These are phyloP conservation scores for Penicillium lividum DNA, from an alignment of 495 filamentous ascomycete species.

Conservation along the genomic window DNA sequence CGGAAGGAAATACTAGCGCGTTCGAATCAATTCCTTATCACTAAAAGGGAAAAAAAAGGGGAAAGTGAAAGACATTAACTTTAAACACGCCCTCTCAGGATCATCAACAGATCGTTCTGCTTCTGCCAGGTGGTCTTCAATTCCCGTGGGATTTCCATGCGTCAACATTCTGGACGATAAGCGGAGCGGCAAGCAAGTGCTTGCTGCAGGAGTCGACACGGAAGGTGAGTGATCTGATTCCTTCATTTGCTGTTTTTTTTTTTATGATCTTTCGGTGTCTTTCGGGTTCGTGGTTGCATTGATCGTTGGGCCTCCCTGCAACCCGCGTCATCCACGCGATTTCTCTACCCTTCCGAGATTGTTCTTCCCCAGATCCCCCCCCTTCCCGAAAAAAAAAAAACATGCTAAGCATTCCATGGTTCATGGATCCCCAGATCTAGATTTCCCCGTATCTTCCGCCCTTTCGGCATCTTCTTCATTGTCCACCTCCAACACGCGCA, in stretches of 20 bases:
- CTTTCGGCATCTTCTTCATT: slow-evolving; percentile 41
- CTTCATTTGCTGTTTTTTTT: slow-evolving; percentile 13
- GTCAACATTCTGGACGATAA: slow-evolving; percentile 56
- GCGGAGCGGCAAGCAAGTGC: slow-evolving; percentile 56
- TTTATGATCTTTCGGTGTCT: not conserved
- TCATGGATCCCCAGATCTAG: slow-evolving; percentile 38
- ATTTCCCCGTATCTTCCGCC: slow-evolving; percentile 43
- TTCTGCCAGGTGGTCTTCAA: slow-evolving; percentile 32
- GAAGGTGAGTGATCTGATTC: slow-evolving; percentile 40
- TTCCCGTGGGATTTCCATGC: slow-evolving; percentile 47
- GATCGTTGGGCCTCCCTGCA: slow-evolving; percentile 13
- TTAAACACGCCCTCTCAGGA: slow-evolving; percentile 14
- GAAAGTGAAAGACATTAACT: slow-evolving; percentile 5
- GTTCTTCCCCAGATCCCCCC: slow-evolving; percentile 8
- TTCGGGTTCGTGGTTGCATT: slow-evolving; percentile 1
- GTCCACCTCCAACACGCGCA: slow-evolving; percentile 32
- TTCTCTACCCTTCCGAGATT: slow-evolving; percentile 10
- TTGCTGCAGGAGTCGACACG: slow-evolving; percentile 57
- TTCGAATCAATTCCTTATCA: not conserved
- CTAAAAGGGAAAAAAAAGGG: not conserved
- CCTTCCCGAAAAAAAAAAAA: slow-evolving; percentile 11
- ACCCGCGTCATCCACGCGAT: slow-evolving; percentile 26
- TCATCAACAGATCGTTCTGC: slow-evolving; percentile 32
- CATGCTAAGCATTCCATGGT: slow-evolving; percentile 19
- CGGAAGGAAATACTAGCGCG: slow-evolving; percentile 3